Base-by-base conservation (phyloP, 2,329 filamentous ascomycete species). In the Fusarium virguliforme region DNA sequence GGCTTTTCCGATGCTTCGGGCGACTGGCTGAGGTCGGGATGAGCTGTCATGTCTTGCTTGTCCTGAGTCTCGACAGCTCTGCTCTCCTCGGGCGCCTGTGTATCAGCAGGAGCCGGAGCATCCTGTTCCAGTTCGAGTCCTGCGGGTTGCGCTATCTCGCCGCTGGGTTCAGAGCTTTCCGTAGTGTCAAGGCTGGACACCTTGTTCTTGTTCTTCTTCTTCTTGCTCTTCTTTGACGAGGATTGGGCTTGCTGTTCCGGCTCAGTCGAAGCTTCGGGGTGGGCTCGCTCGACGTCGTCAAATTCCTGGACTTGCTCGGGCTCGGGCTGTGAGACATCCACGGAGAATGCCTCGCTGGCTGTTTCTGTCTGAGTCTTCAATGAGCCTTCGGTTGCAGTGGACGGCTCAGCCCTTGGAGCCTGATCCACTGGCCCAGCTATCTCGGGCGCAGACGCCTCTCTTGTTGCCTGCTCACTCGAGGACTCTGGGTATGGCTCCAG, bases 161-260 rank as follows among this genome's bases (percentile, higher is more conserved):
- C 51, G 24, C 30, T 34, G 18, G 22, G 28, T 8, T 30, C 26
- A n/a, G 18, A 38, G 26, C 12, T 37, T 6, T 66, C 53, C 26
- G n/a, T 38, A 38, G 38, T 35, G 22, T 26, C 51, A 30, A 48
- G 32, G 24, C 12, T 22, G 13, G 55, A 57, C 37, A 58, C 40
- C 13, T 51, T 57, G 51, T 34, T 30, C 37, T 60, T 53, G 8
- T 41, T 37, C 9, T 38, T 51, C 58, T 46, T 61, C 22, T 71
- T 61, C 48, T 57, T 71, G 28, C 50, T 70, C 65, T 58, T 62
- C 28, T 70, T 65, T 18, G 50, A 24, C 22, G 35, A 46, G n/a
- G 13, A 10, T 18, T 69, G 26, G 37, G 41, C 50, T 41, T 41
- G 32, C 18, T 38, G 34, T 35, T 54, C 26, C 10, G 28, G n/a